A percentile compares a stretch with the other conserved stretches of the same genome.
Evolutionary conservation across 2,329 filamentous ascomycete species (phyloP).

Genomic region (Penicillium sp.): DNA sequence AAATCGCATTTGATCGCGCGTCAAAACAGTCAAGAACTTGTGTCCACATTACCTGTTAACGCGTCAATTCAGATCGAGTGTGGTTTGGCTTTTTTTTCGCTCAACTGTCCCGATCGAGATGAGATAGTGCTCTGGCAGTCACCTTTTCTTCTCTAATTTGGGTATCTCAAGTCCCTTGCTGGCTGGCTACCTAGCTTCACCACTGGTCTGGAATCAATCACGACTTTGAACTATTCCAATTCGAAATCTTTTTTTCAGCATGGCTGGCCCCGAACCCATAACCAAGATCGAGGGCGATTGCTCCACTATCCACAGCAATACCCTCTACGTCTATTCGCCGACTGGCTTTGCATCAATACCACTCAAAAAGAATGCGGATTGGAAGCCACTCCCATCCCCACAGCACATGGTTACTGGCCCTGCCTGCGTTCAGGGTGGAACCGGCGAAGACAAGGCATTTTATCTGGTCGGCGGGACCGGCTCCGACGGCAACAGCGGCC

Average conservation of each 20-base stretch:
- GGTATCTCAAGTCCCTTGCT: slow-evolving; percentile 15
- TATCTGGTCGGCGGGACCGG: slow-evolving; percentile 79
- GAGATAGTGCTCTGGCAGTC: slow-evolving; percentile 40
- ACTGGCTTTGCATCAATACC: slow-evolving; percentile 71
- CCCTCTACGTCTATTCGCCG: slow-evolving; percentile 77
- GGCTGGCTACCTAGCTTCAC: slow-evolving; percentile 27
- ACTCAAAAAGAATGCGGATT: slow-evolving; percentile 66
- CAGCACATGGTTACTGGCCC: slow-evolving; percentile 68
- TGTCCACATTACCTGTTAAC: neutral
- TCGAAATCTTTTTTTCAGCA: slow-evolving; percentile 38
- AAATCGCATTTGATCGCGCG: neutral
- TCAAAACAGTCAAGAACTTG: neutral
- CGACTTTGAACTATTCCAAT: slow-evolving; percentile 11
- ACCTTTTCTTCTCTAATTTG: slow-evolving; percentile 22
- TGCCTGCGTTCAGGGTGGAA: slow-evolving; percentile 70
- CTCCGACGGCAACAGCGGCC: slow-evolving; percentile 62
- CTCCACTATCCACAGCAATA: slow-evolving; percentile 75
- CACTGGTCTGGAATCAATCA: slow-evolving; percentile 30
- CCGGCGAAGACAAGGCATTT: slow-evolving; percentile 52
- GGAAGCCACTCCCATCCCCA: slow-evolving; percentile 62
- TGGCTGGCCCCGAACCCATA: slow-evolving; percentile 70
- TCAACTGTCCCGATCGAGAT: slow-evolving; percentile 17
- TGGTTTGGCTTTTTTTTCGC: slow-evolving; percentile 1
- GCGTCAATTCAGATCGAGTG: neutral
- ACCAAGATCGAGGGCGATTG: slow-evolving; percentile 73